Conservation (phyloP, 2,329 filamentous ascomycete species). For the Drechslerella stenobrocha region DNA sequence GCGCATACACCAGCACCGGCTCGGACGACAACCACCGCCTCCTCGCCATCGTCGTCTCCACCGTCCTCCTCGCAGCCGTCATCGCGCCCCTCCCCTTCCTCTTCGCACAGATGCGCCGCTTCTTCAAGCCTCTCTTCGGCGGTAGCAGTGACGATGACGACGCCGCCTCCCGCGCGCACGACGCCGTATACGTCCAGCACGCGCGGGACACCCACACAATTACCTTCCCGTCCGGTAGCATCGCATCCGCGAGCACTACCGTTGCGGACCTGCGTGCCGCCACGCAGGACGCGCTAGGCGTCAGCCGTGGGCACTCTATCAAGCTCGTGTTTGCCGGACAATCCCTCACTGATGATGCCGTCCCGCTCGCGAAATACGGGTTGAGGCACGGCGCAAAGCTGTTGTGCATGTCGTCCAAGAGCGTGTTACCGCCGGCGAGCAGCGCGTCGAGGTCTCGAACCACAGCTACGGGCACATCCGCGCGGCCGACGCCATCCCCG, state of each 20-base stretch:
- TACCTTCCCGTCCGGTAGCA: slow-evolving; percentile 21
- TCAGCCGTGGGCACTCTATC: slow-evolving; percentile 31
- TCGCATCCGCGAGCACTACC: slow-evolving; percentile 16
- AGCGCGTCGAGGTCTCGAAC: slow-evolving; percentile 52
- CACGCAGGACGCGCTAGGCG: slow-evolving; percentile 18
- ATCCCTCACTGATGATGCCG: slow-evolving; percentile 49
- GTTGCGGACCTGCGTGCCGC: slow-evolving; percentile 17
- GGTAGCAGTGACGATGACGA: slow-evolving; percentile 14
- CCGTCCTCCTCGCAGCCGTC: slow-evolving; percentile 16
- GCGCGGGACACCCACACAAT: slow-evolving; percentile 15
- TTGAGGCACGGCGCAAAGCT: slow-evolving; percentile 50
- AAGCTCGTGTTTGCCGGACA: slow-evolving; percentile 50
- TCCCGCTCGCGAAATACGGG: slow-evolving; percentile 44
- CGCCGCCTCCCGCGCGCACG: slow-evolving; percentile 7
- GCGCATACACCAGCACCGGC: too few relatives aligned
- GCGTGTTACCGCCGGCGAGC: slow-evolving; percentile 9
- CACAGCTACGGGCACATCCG: slow-evolving; percentile 58
- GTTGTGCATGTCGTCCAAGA: slow-evolving; percentile 49
- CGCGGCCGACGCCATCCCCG: slow-evolving; percentile 56
- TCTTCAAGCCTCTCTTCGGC: slow-evolving; percentile 34
- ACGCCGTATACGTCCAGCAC: slow-evolving; percentile 28
- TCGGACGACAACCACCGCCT: slow-evolving; percentile 20
- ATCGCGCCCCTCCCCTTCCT: slow-evolving; percentile 23
- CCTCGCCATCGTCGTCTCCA: background rate
- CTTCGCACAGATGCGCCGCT: slow-evolving; percentile 30